These are phyloP conservation scores for Sextonia rubra DNA, from an alignment of 164 flowering plant genomes.

Conservation along the genomic window DNA sequence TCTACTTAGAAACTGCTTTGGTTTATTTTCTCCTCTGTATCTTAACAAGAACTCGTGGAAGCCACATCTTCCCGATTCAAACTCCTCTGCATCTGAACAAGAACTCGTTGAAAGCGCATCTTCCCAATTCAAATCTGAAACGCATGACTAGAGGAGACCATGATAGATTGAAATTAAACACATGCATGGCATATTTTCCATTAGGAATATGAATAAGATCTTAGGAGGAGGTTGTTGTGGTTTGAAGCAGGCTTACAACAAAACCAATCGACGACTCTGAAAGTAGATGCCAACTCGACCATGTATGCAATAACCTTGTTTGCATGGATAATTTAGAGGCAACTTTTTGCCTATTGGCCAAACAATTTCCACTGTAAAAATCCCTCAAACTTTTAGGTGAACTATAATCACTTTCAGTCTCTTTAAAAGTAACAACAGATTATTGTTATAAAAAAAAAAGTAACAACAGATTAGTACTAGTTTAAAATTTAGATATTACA, in stretches of 20 bases:
- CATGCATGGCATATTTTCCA: neutral
- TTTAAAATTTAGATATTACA: neutral
- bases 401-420: slow-evolving; percentile 31
- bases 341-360: slow-evolving; percentile 14
- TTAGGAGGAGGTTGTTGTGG: neutral
- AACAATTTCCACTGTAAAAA: slow-evolving; percentile 8
- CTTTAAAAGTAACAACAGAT: slow-evolving; percentile 27
- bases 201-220: no score
- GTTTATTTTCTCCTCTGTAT: slow-evolving; percentile 64
- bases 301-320: slow-evolving; percentile 13
- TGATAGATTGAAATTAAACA: neutral
- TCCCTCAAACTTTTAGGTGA: slow-evolving; percentile 12
- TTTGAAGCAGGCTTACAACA: slow-evolving; percentile 21
- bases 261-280: slow-evolving; percentile 28
- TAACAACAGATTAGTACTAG: no score
- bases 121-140: slow-evolving; percentile 19
- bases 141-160: slow-evolving; percentile 21
- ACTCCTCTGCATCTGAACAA: no score
- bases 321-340: slow-evolving; percentile 18
- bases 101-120: no score
- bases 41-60: slow-evolving; percentile 44
- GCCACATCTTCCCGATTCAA: slow-evolving; percentile 51
- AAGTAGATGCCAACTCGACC: slow-evolving; percentile 34
- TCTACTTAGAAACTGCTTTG: slow-evolving; percentile 50
- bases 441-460: no score